These are phyloP conservation scores for Thielaviopsis euricoi DNA, from an alignment of 2,329 filamentous ascomycete genomes.

Conservation along the genomic window DNA sequence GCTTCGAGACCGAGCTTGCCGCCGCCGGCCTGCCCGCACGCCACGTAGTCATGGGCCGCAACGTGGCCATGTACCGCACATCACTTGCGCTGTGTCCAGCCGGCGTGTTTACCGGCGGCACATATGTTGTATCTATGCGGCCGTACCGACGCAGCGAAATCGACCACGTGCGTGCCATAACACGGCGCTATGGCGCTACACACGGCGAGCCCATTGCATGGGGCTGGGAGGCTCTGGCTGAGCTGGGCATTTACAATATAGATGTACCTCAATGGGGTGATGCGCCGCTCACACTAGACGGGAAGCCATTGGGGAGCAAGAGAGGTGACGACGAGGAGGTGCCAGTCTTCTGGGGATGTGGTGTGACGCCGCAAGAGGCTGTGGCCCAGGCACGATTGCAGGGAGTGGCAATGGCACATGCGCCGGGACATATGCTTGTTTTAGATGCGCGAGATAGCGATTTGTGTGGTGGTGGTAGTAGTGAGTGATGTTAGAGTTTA, in stretches of 20 bases:
- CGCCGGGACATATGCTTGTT: constrained; percentile 45
- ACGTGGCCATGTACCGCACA: constrained; percentile 47
- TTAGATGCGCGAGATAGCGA: constrained; percentile 24
- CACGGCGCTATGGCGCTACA: constrained; percentile 34
- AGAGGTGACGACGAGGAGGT: constrained; percentile 26
- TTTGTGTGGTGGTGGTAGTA: background rate
- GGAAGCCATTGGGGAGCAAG: constrained; percentile 19
- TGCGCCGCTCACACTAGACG: constrained; percentile 23
- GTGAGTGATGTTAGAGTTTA: too few relatives aligned
- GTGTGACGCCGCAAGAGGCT: constrained; percentile 49
- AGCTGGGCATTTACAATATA: constrained; percentile 38
- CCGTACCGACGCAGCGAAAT: constrained; percentile 35
- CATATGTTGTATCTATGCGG: constrained; percentile 48
- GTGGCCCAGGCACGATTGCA: constrained; percentile 37
- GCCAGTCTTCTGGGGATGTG: constrained; percentile 47
- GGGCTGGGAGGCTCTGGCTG: constrained; percentile 40
- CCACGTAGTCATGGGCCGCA: constrained; percentile 30
- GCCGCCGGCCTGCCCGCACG: constrained; percentile 32
- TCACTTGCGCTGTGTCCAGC: constrained; percentile 37
- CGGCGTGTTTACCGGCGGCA: constrained; percentile 37
- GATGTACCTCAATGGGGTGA: constrained; percentile 41
- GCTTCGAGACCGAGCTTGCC: constrained; percentile 41
- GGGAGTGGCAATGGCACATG: constrained; percentile 43
- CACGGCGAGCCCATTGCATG: constrained; percentile 50
- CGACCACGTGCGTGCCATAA: constrained; percentile 35